A percentile compares a stretch with the other conserved stretches of the same genome.
These are phyloP conservation scores for Cutaneotrichosporon cutaneum DNA, from an alignment of 1,284 basidiomycete species.

Conservation along the genomic window DNA sequence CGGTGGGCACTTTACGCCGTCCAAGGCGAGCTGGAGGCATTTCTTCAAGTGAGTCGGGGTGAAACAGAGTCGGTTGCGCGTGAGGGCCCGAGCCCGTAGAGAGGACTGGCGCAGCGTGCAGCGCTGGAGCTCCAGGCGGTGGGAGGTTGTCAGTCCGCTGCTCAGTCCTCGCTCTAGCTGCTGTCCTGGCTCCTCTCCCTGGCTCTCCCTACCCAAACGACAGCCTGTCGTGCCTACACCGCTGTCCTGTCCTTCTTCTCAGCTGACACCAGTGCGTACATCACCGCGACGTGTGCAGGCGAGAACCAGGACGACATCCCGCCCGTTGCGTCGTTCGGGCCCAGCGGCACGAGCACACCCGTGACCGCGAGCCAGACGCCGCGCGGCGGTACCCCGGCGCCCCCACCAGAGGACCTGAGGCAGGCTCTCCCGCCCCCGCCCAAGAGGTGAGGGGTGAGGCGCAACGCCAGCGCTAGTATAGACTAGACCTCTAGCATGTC, in stretches of 20 bases:
- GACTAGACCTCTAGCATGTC: conserved; percentile 6
- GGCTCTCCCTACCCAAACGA: too few relatives aligned
- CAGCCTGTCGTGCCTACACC: too few relatives aligned
- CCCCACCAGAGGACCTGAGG: conserved; percentile 9
- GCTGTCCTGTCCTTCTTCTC: neutral
- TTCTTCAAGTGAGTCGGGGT: conserved; percentile 47
- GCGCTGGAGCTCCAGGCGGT: too few relatives aligned
- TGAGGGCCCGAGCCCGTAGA: neutral
- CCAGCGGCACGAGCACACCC: conserved; percentile 35
- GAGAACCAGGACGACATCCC: conserved; percentile 47
- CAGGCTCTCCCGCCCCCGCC: conserved; percentile 3
- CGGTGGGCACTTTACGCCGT: conserved; percentile 52
- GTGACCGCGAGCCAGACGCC: conserved; percentile 19
- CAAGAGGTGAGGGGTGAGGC: neutral
- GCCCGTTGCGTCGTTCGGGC: conserved; percentile 39
- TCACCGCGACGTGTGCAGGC: conserved; percentile 45
- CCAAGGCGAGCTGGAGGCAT: conserved; percentile 51
- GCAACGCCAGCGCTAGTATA: neutral
- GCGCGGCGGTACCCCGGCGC: conserved; percentile 9
- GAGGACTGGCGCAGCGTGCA: neutral
- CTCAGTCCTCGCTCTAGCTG: too few relatives aligned
- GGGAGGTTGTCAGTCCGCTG: too few relatives aligned
- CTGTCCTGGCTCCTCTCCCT: too few relatives aligned
- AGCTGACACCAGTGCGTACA: conserved; percentile 44
- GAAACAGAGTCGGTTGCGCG: neutral